Percentiles rank a stretch among this genome's conserved stretches.
These are phyloP conservation scores for Ceratocystis papillata DNA, from an alignment of 2,329 filamentous ascomycete species.

Conservation along the genomic window DNA sequence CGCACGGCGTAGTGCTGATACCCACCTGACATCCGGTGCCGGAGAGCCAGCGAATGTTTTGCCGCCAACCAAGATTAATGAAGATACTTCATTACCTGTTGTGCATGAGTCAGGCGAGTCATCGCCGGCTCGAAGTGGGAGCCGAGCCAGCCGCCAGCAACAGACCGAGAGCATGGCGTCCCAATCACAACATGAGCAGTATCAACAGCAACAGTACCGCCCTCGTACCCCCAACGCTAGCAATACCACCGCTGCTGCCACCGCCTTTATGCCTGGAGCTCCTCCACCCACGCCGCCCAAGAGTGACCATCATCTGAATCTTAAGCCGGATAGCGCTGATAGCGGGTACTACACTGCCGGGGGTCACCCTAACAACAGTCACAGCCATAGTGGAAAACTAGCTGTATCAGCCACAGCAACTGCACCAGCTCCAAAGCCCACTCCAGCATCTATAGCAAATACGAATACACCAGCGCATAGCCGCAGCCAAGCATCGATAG, in stretches of 20 bases:
- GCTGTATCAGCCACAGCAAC: background rate
- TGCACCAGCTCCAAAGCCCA: conserved; percentile 11
- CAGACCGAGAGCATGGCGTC: background rate
- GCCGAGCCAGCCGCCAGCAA: conserved; percentile 40
- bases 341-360: conserved; percentile 36
- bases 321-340: conserved; percentile 40
- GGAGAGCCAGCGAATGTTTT: background rate
- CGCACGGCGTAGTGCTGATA: conserved; percentile 35
- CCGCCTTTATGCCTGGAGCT: conserved; percentile 28
- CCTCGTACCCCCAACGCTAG: conserved; percentile 34
- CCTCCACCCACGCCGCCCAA: conserved; percentile 41
- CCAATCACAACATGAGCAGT: background rate
- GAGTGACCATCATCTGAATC: conserved; percentile 32
- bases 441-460: too few species aligned
- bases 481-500: conserved; percentile 42
- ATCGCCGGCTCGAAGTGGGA: conserved; percentile 49
- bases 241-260: conserved; percentile 25
- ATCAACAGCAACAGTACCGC: conserved; percentile 26
- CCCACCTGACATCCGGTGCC: conserved; percentile 12
- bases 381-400: background rate
- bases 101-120: conserved; percentile 84
- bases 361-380: background rate
- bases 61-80: conserved; percentile 5
- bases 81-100: conserved; percentile 55
- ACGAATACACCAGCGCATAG: conserved; percentile 9